phyloP scores from a whole-genome alignment of 306 rosid species.

The Castanea crenata region DNA sequence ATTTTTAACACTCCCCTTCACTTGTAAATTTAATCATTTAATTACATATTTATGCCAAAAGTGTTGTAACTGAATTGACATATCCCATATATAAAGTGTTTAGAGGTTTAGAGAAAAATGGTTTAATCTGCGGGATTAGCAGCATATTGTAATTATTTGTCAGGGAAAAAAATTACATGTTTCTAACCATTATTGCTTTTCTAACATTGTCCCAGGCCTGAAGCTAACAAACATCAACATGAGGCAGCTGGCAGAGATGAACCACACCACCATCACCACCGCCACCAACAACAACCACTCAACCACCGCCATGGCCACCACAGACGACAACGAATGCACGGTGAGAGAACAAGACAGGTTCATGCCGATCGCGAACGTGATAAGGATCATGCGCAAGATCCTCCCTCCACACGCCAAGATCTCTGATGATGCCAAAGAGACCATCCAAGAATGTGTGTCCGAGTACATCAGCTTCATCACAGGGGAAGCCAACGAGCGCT shows the following conservation, averaged over 20 bases:
- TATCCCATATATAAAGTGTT: no score
- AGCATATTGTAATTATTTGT: no score
- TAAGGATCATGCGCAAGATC: constrained; percentile 84
- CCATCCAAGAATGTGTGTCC: constrained; percentile 81
- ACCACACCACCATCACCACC: not conserved
- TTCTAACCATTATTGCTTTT: no score
- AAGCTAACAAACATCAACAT: constrained; percentile 33
- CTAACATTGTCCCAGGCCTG: constrained; percentile 29
- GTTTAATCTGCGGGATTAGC: no score
- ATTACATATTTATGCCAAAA: no score
- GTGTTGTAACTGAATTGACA: no score
- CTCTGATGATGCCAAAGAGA: constrained; percentile 79
- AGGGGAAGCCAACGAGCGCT: constrained; percentile 82
- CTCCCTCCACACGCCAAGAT: constrained; percentile 78
- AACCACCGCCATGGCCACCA: not conserved
- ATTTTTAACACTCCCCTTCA: no score
- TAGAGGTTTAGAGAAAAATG: no score
- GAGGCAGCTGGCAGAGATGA: constrained; percentile 27
- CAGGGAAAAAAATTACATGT: no score
- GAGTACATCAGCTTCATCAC: constrained; percentile 92
- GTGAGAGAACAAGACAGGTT: constrained; percentile 85
- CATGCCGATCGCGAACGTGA: constrained; percentile 95
- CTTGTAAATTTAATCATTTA: no score
- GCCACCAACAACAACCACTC: constrained; percentile 3
- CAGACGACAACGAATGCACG: constrained; percentile 56